Conservation (phyloP, 2,329 filamentous ascomycete species). For the Aulographum hederae region DNA sequence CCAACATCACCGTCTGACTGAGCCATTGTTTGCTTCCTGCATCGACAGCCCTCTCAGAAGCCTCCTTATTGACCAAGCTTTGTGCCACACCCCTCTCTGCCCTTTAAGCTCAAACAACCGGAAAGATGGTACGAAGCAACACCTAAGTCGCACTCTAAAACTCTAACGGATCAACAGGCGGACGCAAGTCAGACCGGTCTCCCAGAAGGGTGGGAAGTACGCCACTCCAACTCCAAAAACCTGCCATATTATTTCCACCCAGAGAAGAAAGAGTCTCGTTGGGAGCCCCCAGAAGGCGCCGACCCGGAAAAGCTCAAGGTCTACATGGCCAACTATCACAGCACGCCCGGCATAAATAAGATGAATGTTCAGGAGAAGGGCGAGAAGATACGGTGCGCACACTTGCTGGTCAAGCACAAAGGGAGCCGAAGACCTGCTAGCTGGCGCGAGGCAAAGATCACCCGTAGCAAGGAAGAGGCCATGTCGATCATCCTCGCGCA, state of each 20-base stretch:
- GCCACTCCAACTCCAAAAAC: conserved; percentile 95
- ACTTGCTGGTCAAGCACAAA: conserved; percentile 84
- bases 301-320: conserved; percentile 83
- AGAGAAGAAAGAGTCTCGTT: conserved; percentile 70
- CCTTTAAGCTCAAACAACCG: too few species aligned
- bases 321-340: conserved; percentile 86
- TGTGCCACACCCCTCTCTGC: too few species aligned
- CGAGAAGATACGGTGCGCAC: conserved; percentile 83
- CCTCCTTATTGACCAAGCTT: too few species aligned
- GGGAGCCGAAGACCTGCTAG: conserved; percentile 77
- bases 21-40: too few species aligned
- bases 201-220: conserved; percentile 80
- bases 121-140: too few species aligned
- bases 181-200: conserved; percentile 76
- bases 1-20: too few species aligned
- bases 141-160: too few species aligned
- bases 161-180: too few species aligned
- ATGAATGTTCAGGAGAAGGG: conserved; percentile 24
- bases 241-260: conserved; percentile 98
- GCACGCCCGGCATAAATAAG: conserved; percentile 25
- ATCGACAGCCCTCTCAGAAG: too few species aligned
- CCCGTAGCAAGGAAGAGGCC: conserved; percentile 74
- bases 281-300: conserved; percentile 79
- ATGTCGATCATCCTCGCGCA: conserved; percentile 56
- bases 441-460: conserved; percentile 85